phyloP scores from a whole-genome alignment of 306 rosid species.

The Quercus suber region DNA sequence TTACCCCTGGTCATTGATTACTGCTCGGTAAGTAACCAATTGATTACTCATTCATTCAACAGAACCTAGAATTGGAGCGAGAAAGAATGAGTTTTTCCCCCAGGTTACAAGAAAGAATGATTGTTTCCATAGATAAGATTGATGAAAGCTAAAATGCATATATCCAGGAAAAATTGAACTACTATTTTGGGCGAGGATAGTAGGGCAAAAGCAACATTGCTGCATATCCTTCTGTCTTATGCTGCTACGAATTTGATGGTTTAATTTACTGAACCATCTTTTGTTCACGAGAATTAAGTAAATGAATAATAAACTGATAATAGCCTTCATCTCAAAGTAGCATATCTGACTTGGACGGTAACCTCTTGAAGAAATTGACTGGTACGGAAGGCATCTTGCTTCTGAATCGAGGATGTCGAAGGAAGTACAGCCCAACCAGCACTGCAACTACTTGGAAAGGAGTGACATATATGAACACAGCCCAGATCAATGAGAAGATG shows the following conservation, averaged over 20 bases:
- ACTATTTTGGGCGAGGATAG: conserved; percentile 17
- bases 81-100: conserved; percentile 6
- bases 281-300: conserved; percentile 26
- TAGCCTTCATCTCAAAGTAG: conserved; percentile 37
- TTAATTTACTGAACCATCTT: conserved; percentile 31
- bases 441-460: conserved; percentile 86
- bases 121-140: conserved; percentile 32
- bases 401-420: conserved; percentile 87
- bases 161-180: conserved; percentile 16
- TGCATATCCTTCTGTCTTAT: conserved; percentile 14
- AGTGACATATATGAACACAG: conserved; percentile 77
- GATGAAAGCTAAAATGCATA: conserved; percentile 23
- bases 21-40: not conserved
- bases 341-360: conserved; percentile 78
- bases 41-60: not conserved
- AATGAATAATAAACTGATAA: not conserved
- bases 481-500: conserved; percentile 77
- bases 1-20: not conserved
- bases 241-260: conserved; percentile 11
- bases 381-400: conserved; percentile 82
- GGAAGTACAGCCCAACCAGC: conserved; percentile 60
- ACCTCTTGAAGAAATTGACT: conserved; percentile 88
- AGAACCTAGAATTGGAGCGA: not conserved
- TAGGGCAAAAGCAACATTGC: conserved; percentile 29
- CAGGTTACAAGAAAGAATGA: conserved; percentile 21